Evolutionary conservation across 2,329 filamentous ascomycete species (phyloP), one percentile per base, ranked within the genome.

Genomic region (Leptosphaerulina australis): DNA sequence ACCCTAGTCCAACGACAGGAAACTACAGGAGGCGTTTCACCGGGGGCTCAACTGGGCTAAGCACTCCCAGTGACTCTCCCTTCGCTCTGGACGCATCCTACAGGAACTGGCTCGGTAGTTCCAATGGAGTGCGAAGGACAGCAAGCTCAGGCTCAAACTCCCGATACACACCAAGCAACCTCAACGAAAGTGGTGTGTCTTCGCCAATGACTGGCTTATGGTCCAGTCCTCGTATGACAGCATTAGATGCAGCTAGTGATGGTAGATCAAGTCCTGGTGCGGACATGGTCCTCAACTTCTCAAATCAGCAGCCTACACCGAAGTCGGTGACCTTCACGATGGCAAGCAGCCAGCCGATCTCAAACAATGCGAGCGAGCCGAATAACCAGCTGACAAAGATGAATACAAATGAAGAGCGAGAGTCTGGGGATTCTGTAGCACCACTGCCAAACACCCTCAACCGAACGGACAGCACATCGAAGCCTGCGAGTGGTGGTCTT

Each of bases 61-160:
- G 56, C 22, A 69, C 62, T 20, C 68, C 68, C 4, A 45, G 64
- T 29, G 68, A 72, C 18, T 62, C 66, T 8, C 63, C 64, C 0
- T 65, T 69, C 38, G 56, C 62, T 9, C 50, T 68, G 37, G 64
- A 63, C 25, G 68, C 70, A 14, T 61, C 70, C 2, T 62, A 63
- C 17, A 60, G 56, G 17, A 63, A 53, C 12, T 66, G 71, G 53
- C 74, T 68, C 44, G 72, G 70, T 50, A 68, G 73, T 3, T 59
- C 76, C 12, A 73, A 71, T 11, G 74, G 73, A 28, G 73, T 76
- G 30, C 68, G 74, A 22, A 69, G 74, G 11, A 71, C 71, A 5
- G 70, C 71, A 21, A 69, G 67, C 15, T 64, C 63, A 5, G 62
- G 65, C 0, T 64, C 66, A 2, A 66, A 61, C 18, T 67, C 66